A percentile compares a stretch with the other conserved stretches of the same genome.
Conservation (phyloP, 768 basidiomycete genomes). For the Mycena rebaudengoi region DNA sequence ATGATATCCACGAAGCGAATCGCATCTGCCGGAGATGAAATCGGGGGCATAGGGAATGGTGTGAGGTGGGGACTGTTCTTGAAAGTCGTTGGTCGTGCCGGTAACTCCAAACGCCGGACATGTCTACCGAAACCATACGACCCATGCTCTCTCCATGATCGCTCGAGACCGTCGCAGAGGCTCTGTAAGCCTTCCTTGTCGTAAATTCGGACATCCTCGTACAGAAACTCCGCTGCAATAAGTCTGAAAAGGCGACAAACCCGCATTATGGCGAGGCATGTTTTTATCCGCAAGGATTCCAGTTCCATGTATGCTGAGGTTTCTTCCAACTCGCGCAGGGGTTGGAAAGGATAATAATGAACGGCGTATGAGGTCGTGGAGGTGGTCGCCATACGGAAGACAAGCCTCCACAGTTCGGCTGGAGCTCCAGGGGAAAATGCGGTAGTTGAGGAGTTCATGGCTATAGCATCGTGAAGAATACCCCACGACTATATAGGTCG, state of each 20-base stretch:
- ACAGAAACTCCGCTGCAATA: conserved; percentile 14
- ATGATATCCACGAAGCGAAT: conserved; percentile 1
- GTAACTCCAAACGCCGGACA: conserved; percentile 21
- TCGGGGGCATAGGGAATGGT: neutral
- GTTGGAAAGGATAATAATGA: conserved; percentile 5
- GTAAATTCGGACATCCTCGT: conserved; percentile 12
- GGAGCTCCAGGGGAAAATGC: neutral
- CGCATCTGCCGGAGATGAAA: neutral
- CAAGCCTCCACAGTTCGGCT: conserved; percentile 11
- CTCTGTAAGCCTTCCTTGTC: neutral
- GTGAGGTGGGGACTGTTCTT: neutral
- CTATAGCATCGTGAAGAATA: neutral
- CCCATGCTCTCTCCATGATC: conserved; percentile 4
- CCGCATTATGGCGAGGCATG: neutral
- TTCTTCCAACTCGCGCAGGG: neutral
- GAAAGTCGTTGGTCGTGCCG: neutral
- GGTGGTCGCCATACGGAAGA: neutral
- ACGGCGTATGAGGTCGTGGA: neutral
- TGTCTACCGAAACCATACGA: neutral
- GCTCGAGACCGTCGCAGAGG: conserved; percentile 1
- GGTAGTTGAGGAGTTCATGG: neutral
- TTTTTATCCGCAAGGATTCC: neutral
- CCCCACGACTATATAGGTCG: neutral
- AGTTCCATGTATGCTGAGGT: neutral
- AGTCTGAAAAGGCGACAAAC: conserved; percentile 5